phyloP scores from a whole-genome alignment of 2,329 filamentous ascomycete species.

The Penicillium sp. region DNA sequence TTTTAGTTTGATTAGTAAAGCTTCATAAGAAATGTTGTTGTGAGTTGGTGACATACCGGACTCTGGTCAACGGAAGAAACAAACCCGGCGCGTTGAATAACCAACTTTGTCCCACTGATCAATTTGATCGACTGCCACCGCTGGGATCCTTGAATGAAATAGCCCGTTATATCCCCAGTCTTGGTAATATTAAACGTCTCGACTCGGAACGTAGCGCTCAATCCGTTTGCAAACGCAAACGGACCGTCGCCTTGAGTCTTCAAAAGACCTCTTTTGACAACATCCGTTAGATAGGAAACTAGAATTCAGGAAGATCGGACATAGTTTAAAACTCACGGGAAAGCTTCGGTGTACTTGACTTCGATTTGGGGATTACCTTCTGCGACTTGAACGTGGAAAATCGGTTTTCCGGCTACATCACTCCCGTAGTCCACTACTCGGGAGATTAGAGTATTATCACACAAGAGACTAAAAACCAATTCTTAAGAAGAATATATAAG shows the following conservation, averaged over 20 bases:
- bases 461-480: too few species aligned
- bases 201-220: background rate
- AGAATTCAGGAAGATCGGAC: too few species aligned
- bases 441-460: background rate
- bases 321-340: background rate
- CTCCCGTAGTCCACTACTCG: background rate
- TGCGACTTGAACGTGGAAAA: background rate
- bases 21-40: background rate
- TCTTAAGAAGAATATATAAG: background rate
- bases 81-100: background rate
- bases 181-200: background rate
- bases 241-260: background rate
- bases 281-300: background rate
- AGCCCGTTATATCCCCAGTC: background rate
- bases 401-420: background rate
- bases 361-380: background rate
- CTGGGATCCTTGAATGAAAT: background rate
- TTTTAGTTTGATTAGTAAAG: background rate
- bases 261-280: background rate
- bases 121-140: slow-evolving; percentile 1
- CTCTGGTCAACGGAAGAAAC: slow-evolving; percentile 1
- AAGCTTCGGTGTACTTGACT: slow-evolving; percentile 1
- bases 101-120: background rate
- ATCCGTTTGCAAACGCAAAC: background rate
- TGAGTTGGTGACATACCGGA: background rate